phyloP scores from a whole-genome alignment of 1,284 basidiomycete genomes.

The Phellinidium pouzarii region DNA sequence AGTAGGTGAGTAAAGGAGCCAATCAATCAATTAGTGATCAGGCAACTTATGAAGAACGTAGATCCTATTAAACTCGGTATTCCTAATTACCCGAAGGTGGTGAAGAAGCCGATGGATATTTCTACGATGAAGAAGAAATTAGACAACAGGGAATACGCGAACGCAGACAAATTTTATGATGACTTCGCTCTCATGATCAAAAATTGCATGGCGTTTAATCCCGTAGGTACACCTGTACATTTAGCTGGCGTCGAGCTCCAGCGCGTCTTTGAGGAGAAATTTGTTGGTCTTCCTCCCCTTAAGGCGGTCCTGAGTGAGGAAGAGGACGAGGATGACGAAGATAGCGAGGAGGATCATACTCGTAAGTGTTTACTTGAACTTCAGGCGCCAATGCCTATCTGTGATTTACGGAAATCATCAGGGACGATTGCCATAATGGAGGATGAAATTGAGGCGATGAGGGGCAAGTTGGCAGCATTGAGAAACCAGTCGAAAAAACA shows the following conservation, averaged over 20 bases:
- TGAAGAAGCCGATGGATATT: constrained; percentile 95
- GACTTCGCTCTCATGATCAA: constrained; percentile 93
- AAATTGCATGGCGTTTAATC: constrained; percentile 94
- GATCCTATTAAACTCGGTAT: constrained; percentile 77
- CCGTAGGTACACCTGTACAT: constrained; percentile 80
- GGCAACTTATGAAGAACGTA: constrained; percentile 23
- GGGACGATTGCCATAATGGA: constrained; percentile 63
- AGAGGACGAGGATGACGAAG: constrained; percentile 45
- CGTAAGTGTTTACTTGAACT: constrained; percentile 35
- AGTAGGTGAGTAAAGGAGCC: constrained; percentile 76
- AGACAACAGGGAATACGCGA: constrained; percentile 68
- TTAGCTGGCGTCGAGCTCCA: constrained; percentile 77
- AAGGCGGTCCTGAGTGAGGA: constrained; percentile 35
- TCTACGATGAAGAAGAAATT: constrained; percentile 84
- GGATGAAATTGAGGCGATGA: constrained; percentile 66
- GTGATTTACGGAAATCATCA: constrained; percentile 26
- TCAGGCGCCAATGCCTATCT: background rate
- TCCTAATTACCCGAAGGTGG: constrained; percentile 79
- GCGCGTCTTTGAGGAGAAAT: constrained; percentile 87
- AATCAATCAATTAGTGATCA: background rate
- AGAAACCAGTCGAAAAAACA: constrained; percentile 44
- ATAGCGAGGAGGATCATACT: constrained; percentile 38
- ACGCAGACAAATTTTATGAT: constrained; percentile 73
- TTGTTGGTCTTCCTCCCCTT: constrained; percentile 70
- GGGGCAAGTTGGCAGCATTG: constrained; percentile 53